phyloP scores from a whole-genome alignment of 2,329 filamentous ascomycete species.

The Pseudogymnoascus sp. region DNA sequence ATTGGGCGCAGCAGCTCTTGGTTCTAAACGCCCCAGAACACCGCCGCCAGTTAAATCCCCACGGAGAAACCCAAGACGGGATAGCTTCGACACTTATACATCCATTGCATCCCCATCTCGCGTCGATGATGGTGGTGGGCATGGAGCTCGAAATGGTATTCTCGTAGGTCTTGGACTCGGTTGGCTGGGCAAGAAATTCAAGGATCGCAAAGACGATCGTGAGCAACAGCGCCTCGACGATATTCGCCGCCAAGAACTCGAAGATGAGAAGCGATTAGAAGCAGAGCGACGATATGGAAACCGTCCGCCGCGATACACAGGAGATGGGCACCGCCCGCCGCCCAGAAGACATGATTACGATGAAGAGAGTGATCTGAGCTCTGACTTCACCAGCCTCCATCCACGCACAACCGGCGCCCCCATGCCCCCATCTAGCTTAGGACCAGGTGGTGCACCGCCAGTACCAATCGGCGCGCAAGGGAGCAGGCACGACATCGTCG shows the following conservation, averaged over 20 bases:
- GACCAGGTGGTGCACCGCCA: constrained; percentile 17
- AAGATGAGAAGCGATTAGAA: constrained; percentile 48
- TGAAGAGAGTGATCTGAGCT: constrained; percentile 21
- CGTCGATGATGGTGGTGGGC: constrained; percentile 39
- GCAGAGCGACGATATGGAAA: constrained; percentile 45
- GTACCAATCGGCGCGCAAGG: constrained; percentile 24
- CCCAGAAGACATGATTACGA: constrained; percentile 30
- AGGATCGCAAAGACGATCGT: constrained; percentile 46
- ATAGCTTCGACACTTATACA: constrained; percentile 48
- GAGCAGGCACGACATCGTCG: constrained; percentile 31
- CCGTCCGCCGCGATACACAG: constrained; percentile 57
- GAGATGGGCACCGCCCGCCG: constrained; percentile 53
- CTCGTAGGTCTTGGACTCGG: constrained; percentile 58
- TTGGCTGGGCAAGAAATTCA: constrained; percentile 59
- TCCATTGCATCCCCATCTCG: constrained; percentile 53
- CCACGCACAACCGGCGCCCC: constrained; percentile 29
- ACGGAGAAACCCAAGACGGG: constrained; percentile 33
- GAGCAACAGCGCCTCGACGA: constrained; percentile 40
- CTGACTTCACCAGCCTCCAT: constrained; percentile 23
- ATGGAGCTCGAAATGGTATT: constrained; percentile 36
- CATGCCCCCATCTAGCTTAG: background rate
- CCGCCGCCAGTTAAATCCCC: constrained; percentile 37
- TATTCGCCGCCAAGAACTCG: constrained; percentile 39
- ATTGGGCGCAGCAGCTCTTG: constrained; percentile 35
- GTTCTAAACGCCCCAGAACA: constrained; percentile 34